Conservation (phyloP, 2,329 filamentous ascomycete genomes). For the Fusarium sublunatum region DNA sequence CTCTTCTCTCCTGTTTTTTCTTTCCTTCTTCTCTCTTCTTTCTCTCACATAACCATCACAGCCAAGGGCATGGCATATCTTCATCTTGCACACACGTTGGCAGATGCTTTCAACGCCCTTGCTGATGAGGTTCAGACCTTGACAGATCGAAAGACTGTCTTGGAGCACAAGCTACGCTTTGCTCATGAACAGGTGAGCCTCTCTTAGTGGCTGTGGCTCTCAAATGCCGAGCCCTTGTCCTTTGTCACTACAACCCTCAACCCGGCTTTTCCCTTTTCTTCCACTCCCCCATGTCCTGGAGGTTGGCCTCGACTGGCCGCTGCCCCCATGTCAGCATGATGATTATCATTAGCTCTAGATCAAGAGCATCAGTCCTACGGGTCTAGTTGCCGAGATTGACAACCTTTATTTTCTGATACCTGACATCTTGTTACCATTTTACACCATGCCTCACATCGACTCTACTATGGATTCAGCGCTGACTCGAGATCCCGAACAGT, state of each 20-base stretch:
- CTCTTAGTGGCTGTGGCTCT: conserved; percentile 5
- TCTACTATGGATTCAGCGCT: conserved; percentile 34
- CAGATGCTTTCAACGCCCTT: conserved; percentile 72
- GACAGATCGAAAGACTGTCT: conserved; percentile 71
- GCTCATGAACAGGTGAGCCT: conserved; percentile 72
- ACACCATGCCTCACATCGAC: conserved; percentile 12
- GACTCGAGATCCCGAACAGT: conserved; percentile 57
- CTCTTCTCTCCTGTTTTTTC: conserved; percentile 13
- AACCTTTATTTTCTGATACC: conserved; percentile 58
- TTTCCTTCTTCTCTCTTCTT: conserved; percentile 15
- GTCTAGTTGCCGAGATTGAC: conserved; percentile 68
- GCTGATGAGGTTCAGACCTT: conserved; percentile 73
- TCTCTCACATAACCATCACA: conserved; percentile 23
- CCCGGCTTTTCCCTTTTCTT: conserved; percentile 19
- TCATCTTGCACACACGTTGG: conserved; percentile 65
- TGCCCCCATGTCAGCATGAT: conserved; percentile 51
- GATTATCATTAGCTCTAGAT: conserved; percentile 82
- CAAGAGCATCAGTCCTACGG: conserved; percentile 71
- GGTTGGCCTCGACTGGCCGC: no score
- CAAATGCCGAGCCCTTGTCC: background rate
- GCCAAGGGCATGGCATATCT: conserved; percentile 53
- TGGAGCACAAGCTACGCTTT: conserved; percentile 75
- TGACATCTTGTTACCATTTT: conserved; percentile 30
- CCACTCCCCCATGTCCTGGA: conserved; percentile 11
- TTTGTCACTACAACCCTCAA: conserved; percentile 2